phyloP scores from a whole-genome alignment of 192 early-diverging fungal genomes.

The Entomortierella parvispora region DNA sequence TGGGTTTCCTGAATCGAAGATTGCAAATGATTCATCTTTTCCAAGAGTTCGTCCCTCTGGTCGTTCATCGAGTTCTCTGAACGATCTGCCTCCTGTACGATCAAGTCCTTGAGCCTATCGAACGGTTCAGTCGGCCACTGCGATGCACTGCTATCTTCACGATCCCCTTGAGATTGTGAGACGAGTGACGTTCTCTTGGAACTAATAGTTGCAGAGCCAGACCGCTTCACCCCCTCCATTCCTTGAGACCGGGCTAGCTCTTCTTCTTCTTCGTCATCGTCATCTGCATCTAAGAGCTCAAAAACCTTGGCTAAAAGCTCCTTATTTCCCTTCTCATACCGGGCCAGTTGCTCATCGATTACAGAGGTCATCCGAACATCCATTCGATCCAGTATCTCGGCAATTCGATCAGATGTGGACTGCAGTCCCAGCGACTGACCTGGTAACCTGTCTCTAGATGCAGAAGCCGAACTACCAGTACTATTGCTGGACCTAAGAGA shows the following conservation, averaged over 20 bases:
- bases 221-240: not conserved
- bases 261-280: not conserved
- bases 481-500: slow-evolving; percentile 29
- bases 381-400: slow-evolving; percentile 37
- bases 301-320: slow-evolving; percentile 27
- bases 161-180: not conserved
- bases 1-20: slow-evolving; percentile 30
- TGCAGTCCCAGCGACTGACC: not conserved
- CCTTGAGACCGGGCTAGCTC: not conserved
- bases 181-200: not conserved
- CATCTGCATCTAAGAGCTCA: slow-evolving; percentile 22
- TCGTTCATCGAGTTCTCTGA: slow-evolving; percentile 32
- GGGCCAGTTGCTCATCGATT: slow-evolving; percentile 42
- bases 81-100: slow-evolving; percentile 23
- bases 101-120: slow-evolving; percentile 27
- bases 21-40: slow-evolving; percentile 27
- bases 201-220: not conserved
- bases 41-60: slow-evolving; percentile 39
- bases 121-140: not conserved
- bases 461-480: slow-evolving; percentile 10
- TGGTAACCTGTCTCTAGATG: slow-evolving; percentile 6
- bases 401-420: slow-evolving; percentile 31
- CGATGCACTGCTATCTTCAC: not conserved
- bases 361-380: slow-evolving; percentile 27
- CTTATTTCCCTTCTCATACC: slow-evolving; percentile 35